Conservation (phyloP, 306 rosid species). For the Clitoria ternatea region DNA sequence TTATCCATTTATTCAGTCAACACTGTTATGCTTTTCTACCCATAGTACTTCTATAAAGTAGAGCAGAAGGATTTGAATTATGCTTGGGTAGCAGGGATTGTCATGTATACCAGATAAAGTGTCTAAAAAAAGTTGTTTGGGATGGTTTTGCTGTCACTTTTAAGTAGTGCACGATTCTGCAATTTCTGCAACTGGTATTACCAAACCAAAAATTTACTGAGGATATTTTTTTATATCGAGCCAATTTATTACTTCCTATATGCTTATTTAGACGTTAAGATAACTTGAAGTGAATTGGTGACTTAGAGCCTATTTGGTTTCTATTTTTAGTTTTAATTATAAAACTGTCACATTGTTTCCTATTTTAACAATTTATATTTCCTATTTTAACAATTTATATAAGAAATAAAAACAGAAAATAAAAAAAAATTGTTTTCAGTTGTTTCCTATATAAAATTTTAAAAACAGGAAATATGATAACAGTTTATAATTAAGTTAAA, state of each 20-base stretch:
- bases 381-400: too few relatives aligned
- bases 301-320: too few relatives aligned
- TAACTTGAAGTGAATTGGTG: background rate
- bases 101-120: background rate
- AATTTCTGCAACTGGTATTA: background rate
- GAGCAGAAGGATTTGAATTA: conserved; percentile 2
- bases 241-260: background rate
- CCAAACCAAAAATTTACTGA: background rate
- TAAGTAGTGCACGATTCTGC: background rate
- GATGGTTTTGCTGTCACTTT: background rate
- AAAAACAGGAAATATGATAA: too few relatives aligned
- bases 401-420: too few relatives aligned
- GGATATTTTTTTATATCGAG: background rate
- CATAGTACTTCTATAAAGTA: conserved; percentile 4
- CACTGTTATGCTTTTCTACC: conserved; percentile 1
- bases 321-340: too few relatives aligned
- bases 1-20: background rate
- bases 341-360: too few relatives aligned
- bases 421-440: too few relatives aligned
- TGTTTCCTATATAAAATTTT: too few relatives aligned
- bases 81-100: background rate
- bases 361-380: too few relatives aligned
- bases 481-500: too few relatives aligned
- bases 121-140: conserved; percentile 3
- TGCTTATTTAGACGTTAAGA: background rate